phyloP scores from a whole-genome alignment of 2,329 filamentous ascomycete genomes.

The Aspergillus pseudonomiae region DNA sequence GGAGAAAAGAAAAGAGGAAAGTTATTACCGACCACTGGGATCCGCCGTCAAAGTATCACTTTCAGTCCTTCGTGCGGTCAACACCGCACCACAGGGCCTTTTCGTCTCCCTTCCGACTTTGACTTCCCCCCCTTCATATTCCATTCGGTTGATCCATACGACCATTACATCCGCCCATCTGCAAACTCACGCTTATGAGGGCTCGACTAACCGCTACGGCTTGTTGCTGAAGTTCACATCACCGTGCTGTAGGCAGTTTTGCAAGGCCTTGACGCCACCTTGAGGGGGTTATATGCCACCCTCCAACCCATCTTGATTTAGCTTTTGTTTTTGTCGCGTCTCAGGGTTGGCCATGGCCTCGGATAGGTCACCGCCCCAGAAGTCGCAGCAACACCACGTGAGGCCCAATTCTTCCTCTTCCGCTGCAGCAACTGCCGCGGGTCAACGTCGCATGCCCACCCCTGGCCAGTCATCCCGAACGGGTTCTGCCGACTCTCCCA shows the following conservation, averaged over 20 bases:
- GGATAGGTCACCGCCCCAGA: conserved; percentile 32
- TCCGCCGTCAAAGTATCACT: neutral
- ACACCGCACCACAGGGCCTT: conserved; percentile 6
- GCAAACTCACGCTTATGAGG: conserved; percentile 26
- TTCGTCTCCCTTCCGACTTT: conserved; percentile 15
- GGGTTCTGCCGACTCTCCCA: conserved; percentile 25
- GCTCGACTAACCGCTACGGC: conserved; percentile 29
- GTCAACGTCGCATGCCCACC: conserved; percentile 25
- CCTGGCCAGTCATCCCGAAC: conserved; percentile 41
- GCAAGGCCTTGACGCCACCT: conserved; percentile 17
- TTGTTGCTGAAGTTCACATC: conserved; percentile 29
- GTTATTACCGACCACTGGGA: neutral
- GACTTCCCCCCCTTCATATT: conserved; percentile 19
- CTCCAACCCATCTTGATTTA: conserved; percentile 14
- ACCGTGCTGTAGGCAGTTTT: conserved; percentile 24
- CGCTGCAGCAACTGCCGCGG: conserved; percentile 18
- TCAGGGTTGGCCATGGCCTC: conserved; percentile 36
- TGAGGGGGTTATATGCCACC: conserved; percentile 23
- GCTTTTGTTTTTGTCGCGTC: conserved; percentile 21
- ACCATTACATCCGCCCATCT: conserved; percentile 16
- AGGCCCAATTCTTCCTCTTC: conserved; percentile 29
- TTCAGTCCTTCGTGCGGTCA: conserved; percentile 9
- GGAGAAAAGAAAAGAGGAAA: conserved; percentile 15
- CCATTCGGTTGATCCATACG: conserved; percentile 24
- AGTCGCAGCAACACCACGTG: conserved; percentile 31